Conservation (phyloP, 177 flowering plant genomes). For the Tripterygium wilfordii region DNA sequence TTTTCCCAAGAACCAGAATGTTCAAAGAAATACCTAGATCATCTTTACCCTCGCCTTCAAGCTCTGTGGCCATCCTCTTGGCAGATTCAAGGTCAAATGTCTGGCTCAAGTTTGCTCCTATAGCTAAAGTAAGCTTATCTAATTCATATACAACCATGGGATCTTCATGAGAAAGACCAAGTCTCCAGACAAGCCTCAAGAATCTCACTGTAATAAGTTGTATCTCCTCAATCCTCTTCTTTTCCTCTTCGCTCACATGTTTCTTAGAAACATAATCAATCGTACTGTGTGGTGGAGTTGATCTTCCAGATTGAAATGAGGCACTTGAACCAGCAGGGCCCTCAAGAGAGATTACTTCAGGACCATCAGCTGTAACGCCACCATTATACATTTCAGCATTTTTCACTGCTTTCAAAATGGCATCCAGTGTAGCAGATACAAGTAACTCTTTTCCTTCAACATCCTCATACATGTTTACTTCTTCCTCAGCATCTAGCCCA, state of each 20-base stretch:
- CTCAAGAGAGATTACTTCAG: conserved; percentile 73
- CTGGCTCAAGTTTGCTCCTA: conserved; percentile 40
- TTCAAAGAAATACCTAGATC: conserved; percentile 54
- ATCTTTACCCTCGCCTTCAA: conserved; percentile 10
- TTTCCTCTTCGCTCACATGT: conserved; percentile 57
- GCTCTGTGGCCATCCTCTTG: conserved; percentile 31
- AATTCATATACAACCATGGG: conserved; percentile 61
- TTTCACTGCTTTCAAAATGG: conserved; percentile 85
- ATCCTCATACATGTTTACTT: conserved; percentile 72
- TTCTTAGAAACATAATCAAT: conserved; percentile 28
- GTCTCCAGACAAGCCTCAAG: conserved; percentile 65
- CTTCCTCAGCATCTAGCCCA: conserved; percentile 95
- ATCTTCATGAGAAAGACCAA: conserved; percentile 67
- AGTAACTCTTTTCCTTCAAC: conserved; percentile 69
- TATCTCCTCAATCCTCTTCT: conserved; percentile 52
- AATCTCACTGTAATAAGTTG: conserved; percentile 63
- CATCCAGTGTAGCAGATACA: conserved; percentile 89
- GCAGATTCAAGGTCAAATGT: conserved; percentile 48
- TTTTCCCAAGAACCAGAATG: conserved; percentile 68
- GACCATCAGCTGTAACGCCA: conserved; percentile 57
- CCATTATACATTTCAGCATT: conserved; percentile 55
- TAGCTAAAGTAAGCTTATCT: conserved; percentile 44
- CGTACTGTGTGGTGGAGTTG: conserved; percentile 35
- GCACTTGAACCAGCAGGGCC: conserved; percentile 87
- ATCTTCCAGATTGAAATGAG: conserved; percentile 50